Evolutionary conservation across 176 grass and related monocot species (phyloP), one percentile per base, ranked within the genome.

Genomic region (Hyparrhenia diplandra): DNA sequence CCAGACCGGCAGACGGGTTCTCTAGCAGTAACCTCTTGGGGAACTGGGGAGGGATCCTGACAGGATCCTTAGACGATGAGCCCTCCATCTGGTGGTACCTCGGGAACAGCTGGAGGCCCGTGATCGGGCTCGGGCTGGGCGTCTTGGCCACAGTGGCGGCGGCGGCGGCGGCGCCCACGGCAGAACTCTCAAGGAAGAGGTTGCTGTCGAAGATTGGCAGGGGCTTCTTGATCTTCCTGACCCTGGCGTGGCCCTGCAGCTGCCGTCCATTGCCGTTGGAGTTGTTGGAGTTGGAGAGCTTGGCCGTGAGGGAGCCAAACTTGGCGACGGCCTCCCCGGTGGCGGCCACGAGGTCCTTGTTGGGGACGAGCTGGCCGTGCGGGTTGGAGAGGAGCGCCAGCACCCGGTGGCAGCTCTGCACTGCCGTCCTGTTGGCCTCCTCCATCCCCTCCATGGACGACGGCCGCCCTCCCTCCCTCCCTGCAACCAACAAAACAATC

Each of bases 341-440:
- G 27, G 89, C 89, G 3, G 51, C 82, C n/a, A 73, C 35, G 52
- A 99, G 82, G n/a, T 93, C 87, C 77, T 84, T 87, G 73, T 87
- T 79, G 10, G 78, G 69, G 43, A 90, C 78, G 83, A 35, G 85
- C 75, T 80, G 88, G 64, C 88, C 85, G 28, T 76, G 87, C 36
- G 93, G 77, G 71, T 79, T 83, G 73, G 93, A 91, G 25, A 99
- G 87, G 64, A 93, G 84, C 69, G 73, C 73, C 35, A 99, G 82
- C 57, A 99, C 93, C 45, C 88, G 88, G 82, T 93, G 83, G 74
- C 89, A 91, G 66, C 91, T 96, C 83, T 88, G 65, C 51, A 96
- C 93, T 1, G 97, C 93, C 37, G 70, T 87, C 71, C 74, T 88
- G 59, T 89, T 96, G 13, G 85, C 89, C 62, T 91, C 85, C 81